These are phyloP conservation scores for Dryas alaskensis DNA, from an alignment of 306 rosid species.

Conservation along the genomic window DNA sequence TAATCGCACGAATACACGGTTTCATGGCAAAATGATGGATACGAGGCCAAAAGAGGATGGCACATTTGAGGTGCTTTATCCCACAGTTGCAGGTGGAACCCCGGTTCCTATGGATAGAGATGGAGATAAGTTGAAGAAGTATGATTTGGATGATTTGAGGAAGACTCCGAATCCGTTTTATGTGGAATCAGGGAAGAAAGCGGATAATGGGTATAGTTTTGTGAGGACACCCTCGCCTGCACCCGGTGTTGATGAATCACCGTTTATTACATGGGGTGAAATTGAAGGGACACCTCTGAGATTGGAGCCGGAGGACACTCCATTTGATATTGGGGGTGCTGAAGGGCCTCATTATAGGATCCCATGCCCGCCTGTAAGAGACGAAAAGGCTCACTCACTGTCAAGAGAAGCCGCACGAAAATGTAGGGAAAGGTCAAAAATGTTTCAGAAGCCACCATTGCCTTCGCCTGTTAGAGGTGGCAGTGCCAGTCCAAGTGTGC, in stretches of 20 bases:
- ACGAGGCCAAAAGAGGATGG: slow-evolving; percentile 80
- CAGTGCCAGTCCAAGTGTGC: slow-evolving; percentile 81
- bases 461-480: slow-evolving; percentile 85
- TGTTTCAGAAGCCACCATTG: slow-evolving; percentile 86
- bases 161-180: slow-evolving; percentile 86
- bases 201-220: slow-evolving; percentile 81
- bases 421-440: slow-evolving; percentile 75
- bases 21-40: slow-evolving; percentile 75
- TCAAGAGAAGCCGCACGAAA: slow-evolving; percentile 88
- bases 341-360: slow-evolving; percentile 89
- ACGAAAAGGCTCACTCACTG: slow-evolving; percentile 86
- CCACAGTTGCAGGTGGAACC: slow-evolving; percentile 75
- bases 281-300: slow-evolving; percentile 93
- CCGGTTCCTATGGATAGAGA: slow-evolving; percentile 66
- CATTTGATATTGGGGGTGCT: slow-evolving; percentile 75
- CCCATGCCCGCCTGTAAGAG: slow-evolving; percentile 71
- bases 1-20: slow-evolving; percentile 55
- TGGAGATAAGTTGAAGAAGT: slow-evolving; percentile 73
- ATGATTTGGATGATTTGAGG: slow-evolving; percentile 94
- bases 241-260: slow-evolving; percentile 86
- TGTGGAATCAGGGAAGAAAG: slow-evolving; percentile 70
- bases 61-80: slow-evolving; percentile 63
- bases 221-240: slow-evolving; percentile 94
- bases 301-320: slow-evolving; percentile 84
- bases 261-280: slow-evolving; percentile 95